Conservation (phyloP, 345 rosid species). For the Triadica sebifera region DNA sequence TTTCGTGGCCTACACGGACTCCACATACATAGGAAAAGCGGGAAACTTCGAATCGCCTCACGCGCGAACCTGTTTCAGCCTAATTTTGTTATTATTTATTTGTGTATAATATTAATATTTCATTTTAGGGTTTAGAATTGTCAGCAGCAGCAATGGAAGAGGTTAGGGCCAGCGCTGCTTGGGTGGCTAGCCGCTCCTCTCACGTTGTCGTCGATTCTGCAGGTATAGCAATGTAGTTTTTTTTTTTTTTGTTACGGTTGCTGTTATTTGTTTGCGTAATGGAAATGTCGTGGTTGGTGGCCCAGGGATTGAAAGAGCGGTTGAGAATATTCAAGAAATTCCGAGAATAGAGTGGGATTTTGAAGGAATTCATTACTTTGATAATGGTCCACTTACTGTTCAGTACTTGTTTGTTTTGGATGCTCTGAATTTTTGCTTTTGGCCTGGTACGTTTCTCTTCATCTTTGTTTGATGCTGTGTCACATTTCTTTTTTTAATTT, state of each 20-base stretch:
- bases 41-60: conserved; percentile 35
- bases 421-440: conserved; percentile 75
- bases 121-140: conserved; percentile 12
- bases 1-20: background rate
- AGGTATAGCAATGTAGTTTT: conserved; percentile 27
- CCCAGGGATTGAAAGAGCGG: conserved; percentile 64
- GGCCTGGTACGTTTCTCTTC: conserved; percentile 65
- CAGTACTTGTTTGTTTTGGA: conserved; percentile 82
- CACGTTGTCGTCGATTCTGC: conserved; percentile 53
- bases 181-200: conserved; percentile 60
- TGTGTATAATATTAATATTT: too few species aligned
- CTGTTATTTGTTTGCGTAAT: background rate
- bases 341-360: conserved; percentile 77
- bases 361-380: too few species aligned
- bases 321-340: conserved; percentile 48
- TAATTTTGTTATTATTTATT: background rate
- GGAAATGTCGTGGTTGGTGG: background rate
- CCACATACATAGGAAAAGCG: conserved; percentile 24
- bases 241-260: background rate
- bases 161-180: conserved; percentile 59
- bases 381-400: conserved; percentile 69
- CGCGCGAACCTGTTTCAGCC: background rate
- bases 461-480: too few species aligned
- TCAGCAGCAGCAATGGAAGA: conserved; percentile 45
- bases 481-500: background rate